Evolutionary conservation across 352 stramenopile species (phyloP).

Genomic region (Pythium angustatum): DNA sequence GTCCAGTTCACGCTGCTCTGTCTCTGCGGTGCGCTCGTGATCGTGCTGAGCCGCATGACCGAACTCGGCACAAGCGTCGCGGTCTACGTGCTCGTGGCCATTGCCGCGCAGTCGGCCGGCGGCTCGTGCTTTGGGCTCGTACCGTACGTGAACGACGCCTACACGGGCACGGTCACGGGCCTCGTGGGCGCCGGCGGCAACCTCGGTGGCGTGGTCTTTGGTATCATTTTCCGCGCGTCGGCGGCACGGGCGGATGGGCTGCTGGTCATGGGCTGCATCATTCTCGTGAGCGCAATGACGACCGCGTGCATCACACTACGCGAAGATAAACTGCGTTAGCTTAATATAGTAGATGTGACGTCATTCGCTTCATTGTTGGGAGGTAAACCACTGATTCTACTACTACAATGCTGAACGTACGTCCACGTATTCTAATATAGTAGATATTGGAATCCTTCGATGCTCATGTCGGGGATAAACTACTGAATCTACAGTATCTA

Average conservation of each 20-base stretch:
- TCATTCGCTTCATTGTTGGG: too few relatives aligned
- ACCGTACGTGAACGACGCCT: slow-evolving; percentile 67
- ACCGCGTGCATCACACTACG: slow-evolving; percentile 45
- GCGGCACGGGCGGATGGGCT: slow-evolving; percentile 39
- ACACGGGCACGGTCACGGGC: slow-evolving; percentile 65
- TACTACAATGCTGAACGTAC: too few relatives aligned
- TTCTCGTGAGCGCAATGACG: slow-evolving; percentile 49
- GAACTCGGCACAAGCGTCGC: slow-evolving; percentile 72
- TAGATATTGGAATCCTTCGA: too few relatives aligned
- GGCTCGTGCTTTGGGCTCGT: slow-evolving; percentile 73
- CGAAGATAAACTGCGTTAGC: slow-evolving; percentile 32
- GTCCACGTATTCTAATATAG: too few relatives aligned
- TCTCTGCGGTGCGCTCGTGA: slow-evolving; percentile 75
- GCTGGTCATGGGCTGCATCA: slow-evolving; percentile 63
- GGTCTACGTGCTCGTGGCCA: slow-evolving; percentile 91
- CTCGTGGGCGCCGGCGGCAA: slow-evolving; percentile 71
- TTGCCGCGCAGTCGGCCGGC: slow-evolving; percentile 87
- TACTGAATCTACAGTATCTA: too few relatives aligned
- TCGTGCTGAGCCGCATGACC: slow-evolving; percentile 85
- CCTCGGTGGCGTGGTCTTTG: slow-evolving; percentile 67
- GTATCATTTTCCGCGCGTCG: slow-evolving; percentile 60
- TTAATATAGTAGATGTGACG: too few relatives aligned
- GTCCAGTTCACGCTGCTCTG: slow-evolving; percentile 84
- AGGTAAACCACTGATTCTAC: too few relatives aligned
- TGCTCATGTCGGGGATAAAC: too few relatives aligned